Evolutionary conservation across 345 rosid species (phyloP).

Genomic region (Excoecaria cochinchinensis): DNA sequence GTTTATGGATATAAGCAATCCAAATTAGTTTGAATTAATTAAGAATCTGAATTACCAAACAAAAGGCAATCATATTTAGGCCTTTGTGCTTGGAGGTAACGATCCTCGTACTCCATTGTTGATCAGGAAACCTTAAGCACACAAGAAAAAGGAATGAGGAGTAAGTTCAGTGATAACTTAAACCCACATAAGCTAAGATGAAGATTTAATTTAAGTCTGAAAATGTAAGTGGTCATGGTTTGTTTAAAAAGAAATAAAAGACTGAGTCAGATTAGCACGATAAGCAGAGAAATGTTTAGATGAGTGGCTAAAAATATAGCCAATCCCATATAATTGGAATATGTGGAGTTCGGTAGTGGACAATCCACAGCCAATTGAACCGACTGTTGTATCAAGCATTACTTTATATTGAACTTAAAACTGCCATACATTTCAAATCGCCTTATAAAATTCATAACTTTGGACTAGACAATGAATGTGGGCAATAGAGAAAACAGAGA

Average conservation of each 20-base stretch:
- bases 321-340: slow-evolving; percentile 21
- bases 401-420: no score
- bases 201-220: slow-evolving; percentile 26
- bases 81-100: slow-evolving; percentile 23
- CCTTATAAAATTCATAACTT: background rate
- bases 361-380: slow-evolving; percentile 28
- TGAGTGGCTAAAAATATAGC: slow-evolving; percentile 18
- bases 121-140: slow-evolving; percentile 32
- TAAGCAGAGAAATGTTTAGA: slow-evolving; percentile 22
- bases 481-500: background rate
- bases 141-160: slow-evolving; percentile 19
- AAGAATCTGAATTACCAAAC: slow-evolving; percentile 24
- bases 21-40: background rate
- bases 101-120: slow-evolving; percentile 29
- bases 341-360: slow-evolving; percentile 24
- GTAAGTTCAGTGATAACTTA: slow-evolving; percentile 20
- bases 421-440: background rate
- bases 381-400: no score
- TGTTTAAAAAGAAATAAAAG: background rate
- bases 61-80: slow-evolving; percentile 32
- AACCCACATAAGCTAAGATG: slow-evolving; percentile 19
- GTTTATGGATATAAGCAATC: background rate
- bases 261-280: slow-evolving; percentile 26
- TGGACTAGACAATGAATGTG: background rate
- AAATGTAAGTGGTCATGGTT: slow-evolving; percentile 17